phyloP scores from a whole-genome alignment of 2,329 filamentous ascomycete genomes.

The Aspergillus unguis region DNA sequence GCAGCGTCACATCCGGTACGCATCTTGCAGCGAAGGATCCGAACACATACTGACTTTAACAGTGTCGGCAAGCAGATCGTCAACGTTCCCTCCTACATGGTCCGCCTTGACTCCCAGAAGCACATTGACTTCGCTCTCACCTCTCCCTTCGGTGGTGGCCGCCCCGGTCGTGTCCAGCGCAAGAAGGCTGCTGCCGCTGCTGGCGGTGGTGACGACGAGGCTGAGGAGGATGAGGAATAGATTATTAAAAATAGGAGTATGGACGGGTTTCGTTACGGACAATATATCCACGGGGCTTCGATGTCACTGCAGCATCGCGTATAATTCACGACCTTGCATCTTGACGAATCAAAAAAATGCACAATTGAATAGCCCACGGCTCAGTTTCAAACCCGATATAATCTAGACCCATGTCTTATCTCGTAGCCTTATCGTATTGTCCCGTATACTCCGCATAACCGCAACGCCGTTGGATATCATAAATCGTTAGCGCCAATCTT shows the following conservation, averaged over 20 bases:
- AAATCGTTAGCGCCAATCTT: conserved; percentile 13
- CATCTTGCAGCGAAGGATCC: background rate
- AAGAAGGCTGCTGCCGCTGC: conserved; percentile 99
- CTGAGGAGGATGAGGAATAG: conserved; percentile 76
- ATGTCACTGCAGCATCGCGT: conserved; percentile 39
- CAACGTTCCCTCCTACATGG: conserved; percentile 99
- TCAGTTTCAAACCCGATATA: conserved; percentile 32
- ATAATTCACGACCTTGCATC: conserved; percentile 40
- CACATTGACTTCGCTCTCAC: conserved; percentile 99
- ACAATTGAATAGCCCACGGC: conserved; percentile 31
- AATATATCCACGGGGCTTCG: conserved; percentile 30
- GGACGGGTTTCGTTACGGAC: conserved; percentile 39
- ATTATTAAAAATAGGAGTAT: conserved; percentile 39
- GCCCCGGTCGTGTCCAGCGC: conserved; percentile 94
- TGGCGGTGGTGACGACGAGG: conserved; percentile 56
- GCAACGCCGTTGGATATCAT: conserved; percentile 26
- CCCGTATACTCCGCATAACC: conserved; percentile 12
- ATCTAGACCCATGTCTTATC: conserved; percentile 1
- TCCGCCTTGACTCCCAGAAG: conserved; percentile 99
- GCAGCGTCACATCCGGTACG: conserved; percentile 87
- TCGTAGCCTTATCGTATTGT: background rate
- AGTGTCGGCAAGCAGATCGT: conserved; percentile 99
- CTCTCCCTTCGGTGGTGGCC: conserved; percentile 96
- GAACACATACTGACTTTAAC: conserved; percentile 9
- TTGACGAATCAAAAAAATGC: conserved; percentile 30